Base-by-base conservation (phyloP, 768 basidiomycete species). In the Hortiboletus campestris region DNA sequence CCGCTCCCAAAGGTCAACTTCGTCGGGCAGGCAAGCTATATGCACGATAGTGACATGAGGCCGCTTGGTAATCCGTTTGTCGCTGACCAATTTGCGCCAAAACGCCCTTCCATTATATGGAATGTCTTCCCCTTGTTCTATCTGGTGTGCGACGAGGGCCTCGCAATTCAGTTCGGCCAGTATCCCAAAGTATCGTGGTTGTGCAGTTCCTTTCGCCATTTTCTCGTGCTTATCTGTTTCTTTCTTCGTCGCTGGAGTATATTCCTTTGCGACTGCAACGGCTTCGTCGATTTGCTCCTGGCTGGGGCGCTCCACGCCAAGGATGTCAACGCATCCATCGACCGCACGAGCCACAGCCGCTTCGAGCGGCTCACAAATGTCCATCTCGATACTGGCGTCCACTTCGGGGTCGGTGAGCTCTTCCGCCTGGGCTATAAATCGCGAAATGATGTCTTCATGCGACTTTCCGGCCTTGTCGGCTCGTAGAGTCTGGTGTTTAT, bases 11-110 rank as follows among this genome's bases (percentile, higher is more conserved):
- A 85, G 66, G 34, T 59, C 64, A 29, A 52, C 36, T 9, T 71
- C 64, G 66, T 65, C 43, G 0, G 72, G 70, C 6, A 78, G 70
- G n/a, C 71, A 55, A 20, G 84, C 85, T 59, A 70, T 68, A 71
- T 99, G 97, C 31, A 88, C 86, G 56, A 98, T 75, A 2, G 96
- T 98, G 53, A 97, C 78, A 72, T 98, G 97, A 1, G 95, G 93
- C 4, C 79, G 73, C 39, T 69, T 60, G 16, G 80, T 67, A 14
- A 96, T 70, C 25, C 89, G 77, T 6, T 74, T 65, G 0, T 70
- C 70, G 10, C 47, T 40, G 52, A 78, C 74, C 31, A 95, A 65
- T 9, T 62, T 47, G 1, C 68, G 62, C 80, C 84, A 89, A 55
- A 91, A 78, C 6, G 54, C 43, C 51, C 63, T 72, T 13, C 74